A percentile compares a stretch with the other conserved stretches of the same genome.
These are phyloP conservation scores for Musa balbisiana DNA, from an alignment of 202 grass and related monocot genomes.

Conservation along the genomic window DNA sequence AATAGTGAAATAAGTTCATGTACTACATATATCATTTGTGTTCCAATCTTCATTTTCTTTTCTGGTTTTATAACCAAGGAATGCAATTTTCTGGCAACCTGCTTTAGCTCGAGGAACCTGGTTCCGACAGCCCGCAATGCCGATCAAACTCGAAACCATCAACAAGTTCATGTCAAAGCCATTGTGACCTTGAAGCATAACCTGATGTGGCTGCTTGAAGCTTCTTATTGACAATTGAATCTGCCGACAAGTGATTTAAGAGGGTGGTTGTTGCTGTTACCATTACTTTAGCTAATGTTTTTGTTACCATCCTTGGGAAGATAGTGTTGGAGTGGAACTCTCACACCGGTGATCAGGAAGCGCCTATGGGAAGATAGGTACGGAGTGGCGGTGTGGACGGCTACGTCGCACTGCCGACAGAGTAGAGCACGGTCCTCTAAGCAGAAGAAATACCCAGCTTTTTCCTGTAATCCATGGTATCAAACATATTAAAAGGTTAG, in stretches of 20 bases:
- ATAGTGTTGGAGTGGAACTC: slow-evolving; percentile 35
- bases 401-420: slow-evolving; percentile 59
- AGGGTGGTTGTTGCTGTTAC: slow-evolving; percentile 19
- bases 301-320: slow-evolving; percentile 16
- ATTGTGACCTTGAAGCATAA: slow-evolving; percentile 15
- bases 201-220: background rate
- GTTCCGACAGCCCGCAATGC: slow-evolving; percentile 31
- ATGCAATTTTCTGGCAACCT: background rate
- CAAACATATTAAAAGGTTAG: background rate
- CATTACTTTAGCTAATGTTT: slow-evolving; percentile 27
- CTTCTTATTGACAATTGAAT: slow-evolving; percentile 1
- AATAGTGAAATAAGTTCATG: background rate
- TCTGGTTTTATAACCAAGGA: background rate
- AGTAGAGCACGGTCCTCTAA: slow-evolving; percentile 73
- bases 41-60: background rate
- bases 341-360: slow-evolving; percentile 71
- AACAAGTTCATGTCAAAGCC: slow-evolving; percentile 44
- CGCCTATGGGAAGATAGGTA: slow-evolving; percentile 45
- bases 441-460: slow-evolving; percentile 66
- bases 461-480: slow-evolving; percentile 41
- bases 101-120: slow-evolving; percentile 36
- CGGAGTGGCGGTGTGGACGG: slow-evolving; percentile 41
- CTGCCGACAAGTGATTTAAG: background rate
- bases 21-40: too few relatives aligned
- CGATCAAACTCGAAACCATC: slow-evolving; percentile 30